phyloP scores from a whole-genome alignment of 1,284 basidiomycete species.

The Salmacisia buchloeana region DNA sequence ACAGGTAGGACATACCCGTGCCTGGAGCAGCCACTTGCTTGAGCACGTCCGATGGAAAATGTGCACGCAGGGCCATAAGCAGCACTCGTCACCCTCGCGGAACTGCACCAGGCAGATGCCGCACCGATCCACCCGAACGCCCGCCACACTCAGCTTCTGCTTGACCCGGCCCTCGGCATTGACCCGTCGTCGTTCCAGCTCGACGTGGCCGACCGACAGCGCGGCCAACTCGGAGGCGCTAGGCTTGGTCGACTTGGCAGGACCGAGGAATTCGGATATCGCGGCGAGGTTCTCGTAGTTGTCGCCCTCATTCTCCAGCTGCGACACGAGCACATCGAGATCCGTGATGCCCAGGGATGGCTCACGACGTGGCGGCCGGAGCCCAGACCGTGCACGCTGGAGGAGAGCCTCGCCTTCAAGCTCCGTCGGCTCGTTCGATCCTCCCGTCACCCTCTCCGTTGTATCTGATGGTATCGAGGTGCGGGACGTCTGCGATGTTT shows the following conservation, averaged over 20 bases:
- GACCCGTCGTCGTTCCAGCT: slow-evolving; percentile 63
- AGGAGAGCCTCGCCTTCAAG: neutral
- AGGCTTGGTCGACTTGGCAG: slow-evolving; percentile 53
- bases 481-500: no score
- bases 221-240: slow-evolving; percentile 42
- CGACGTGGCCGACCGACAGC: slow-evolving; percentile 61
- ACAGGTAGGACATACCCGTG: slow-evolving; percentile 30
- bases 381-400: neutral
- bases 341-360: slow-evolving; percentile 34
- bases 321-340: slow-evolving; percentile 42
- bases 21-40: slow-evolving; percentile 16
- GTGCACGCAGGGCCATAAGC: slow-evolving; percentile 67
- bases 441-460: no score
- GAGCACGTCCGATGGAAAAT: slow-evolving; percentile 38
- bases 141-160: slow-evolving; percentile 68
- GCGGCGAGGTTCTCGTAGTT: slow-evolving; percentile 56
- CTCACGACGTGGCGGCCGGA: slow-evolving; percentile 4
- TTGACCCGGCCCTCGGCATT: slow-evolving; percentile 69
- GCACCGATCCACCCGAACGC: slow-evolving; percentile 69
- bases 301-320: slow-evolving; percentile 22
- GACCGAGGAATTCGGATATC: slow-evolving; percentile 63
- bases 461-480: no score
- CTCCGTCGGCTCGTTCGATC: neutral
- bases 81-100: slow-evolving; percentile 60
- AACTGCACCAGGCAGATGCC: slow-evolving; percentile 74